Evolutionary conservation across 1,284 basidiomycete species (phyloP).

Genomic region (Singerocomus rubriflavus): DNA sequence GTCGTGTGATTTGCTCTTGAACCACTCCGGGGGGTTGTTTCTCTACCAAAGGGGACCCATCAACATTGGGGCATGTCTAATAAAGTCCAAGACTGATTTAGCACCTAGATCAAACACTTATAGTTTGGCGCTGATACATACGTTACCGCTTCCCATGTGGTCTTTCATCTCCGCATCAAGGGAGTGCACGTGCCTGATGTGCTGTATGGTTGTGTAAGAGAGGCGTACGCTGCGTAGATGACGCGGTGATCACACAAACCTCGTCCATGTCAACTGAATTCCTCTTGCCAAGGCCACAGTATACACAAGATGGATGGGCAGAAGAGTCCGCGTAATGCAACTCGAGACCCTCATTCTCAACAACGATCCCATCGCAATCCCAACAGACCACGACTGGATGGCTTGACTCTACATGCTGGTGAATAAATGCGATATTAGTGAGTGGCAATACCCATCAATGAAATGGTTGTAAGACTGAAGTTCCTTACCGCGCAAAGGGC

Average conservation of each 20-base stretch:
- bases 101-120: background rate
- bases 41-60: background rate
- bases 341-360: conserved; percentile 22
- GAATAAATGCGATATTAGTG: background rate
- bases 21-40: background rate
- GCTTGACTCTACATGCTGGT: conserved; percentile 22
- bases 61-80: conserved; percentile 3
- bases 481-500: conserved; percentile 25
- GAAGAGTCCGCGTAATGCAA: conserved; percentile 28
- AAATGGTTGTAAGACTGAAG: background rate
- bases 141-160: background rate
- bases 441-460: background rate
- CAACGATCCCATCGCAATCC: conserved; percentile 28
- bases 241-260: conserved; percentile 15
- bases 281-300: conserved; percentile 22
- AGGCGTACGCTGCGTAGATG: background rate
- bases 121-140: conserved; percentile 6
- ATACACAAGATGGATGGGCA: conserved; percentile 23
- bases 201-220: conserved; percentile 16
- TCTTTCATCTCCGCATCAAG: conserved; percentile 6
- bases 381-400: conserved; percentile 30
- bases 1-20: background rate
- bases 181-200: conserved; percentile 20
- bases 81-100: conserved; percentile 6
- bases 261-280: conserved; percentile 18